A percentile compares a stretch with the other conserved stretches of the same genome.
Evolutionary conservation across 1,284 basidiomycete species (phyloP).

Genomic region (Pascua sp.): DNA sequence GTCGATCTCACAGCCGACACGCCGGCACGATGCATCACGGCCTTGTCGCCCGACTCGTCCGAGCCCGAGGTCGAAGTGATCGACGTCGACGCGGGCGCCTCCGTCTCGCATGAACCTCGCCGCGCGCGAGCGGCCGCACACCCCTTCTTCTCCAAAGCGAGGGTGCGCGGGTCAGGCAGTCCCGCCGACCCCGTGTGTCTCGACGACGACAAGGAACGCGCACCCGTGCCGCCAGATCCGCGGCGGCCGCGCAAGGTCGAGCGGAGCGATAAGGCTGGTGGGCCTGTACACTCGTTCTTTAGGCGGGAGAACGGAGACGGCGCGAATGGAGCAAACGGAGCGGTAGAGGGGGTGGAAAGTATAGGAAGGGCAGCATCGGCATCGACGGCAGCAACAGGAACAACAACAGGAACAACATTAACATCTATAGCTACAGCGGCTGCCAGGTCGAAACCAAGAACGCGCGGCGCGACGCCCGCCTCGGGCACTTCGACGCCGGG

Average conservation of each 20-base stretch:
- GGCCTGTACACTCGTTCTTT: too few species aligned
- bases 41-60: background rate
- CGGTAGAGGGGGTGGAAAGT: background rate
- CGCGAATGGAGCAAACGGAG: background rate
- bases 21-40: too few species aligned
- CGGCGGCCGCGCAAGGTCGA: too few species aligned
- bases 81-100: background rate
- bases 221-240: slow-evolving; percentile 33
- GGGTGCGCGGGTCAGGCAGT: too few species aligned
- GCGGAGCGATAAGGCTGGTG: too few species aligned
- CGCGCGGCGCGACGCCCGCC: background rate
- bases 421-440: background rate
- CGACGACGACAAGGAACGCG: slow-evolving; percentile 13
- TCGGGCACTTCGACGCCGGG: background rate
- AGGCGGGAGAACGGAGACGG: background rate
- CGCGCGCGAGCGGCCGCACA: too few species aligned
- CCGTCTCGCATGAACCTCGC: background rate
- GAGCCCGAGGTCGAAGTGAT: background rate
- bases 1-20: too few species aligned
- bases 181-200: slow-evolving; percentile 3
- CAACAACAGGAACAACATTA: background rate
- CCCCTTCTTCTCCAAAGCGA: too few species aligned
- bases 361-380: background rate
- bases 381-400: background rate
- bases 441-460: background rate